These are phyloP conservation scores for Sugiyamaella pinicola DNA, from an alignment of 1,139 yeast species.

Conservation along the genomic window DNA sequence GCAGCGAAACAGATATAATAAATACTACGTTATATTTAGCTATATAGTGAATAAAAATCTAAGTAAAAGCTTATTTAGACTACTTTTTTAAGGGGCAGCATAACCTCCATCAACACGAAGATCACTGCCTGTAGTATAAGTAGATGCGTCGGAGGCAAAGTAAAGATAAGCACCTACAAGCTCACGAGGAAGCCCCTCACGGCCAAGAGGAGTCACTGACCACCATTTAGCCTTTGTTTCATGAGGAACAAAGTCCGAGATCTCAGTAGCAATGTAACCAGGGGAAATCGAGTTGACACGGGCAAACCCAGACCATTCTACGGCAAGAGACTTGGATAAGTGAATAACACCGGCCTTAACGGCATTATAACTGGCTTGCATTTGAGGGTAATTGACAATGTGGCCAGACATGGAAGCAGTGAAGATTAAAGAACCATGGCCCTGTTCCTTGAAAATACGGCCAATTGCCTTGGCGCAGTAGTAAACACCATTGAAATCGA, in stretches of 20 bases:
- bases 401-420: slow-evolving; percentile 93
- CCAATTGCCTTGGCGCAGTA: slow-evolving; percentile 76
- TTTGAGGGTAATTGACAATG: slow-evolving; percentile 84
- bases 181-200: slow-evolving; percentile 78
- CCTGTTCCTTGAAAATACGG: slow-evolving; percentile 67
- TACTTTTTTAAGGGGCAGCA: slow-evolving; percentile 36
- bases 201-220: slow-evolving; percentile 76
- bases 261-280: slow-evolving; percentile 78
- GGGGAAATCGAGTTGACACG: slow-evolving; percentile 86
- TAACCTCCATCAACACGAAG: slow-evolving; percentile 87
- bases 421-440: slow-evolving; percentile 72
- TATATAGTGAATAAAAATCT: too few relatives aligned
- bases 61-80: too few relatives aligned
- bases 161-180: slow-evolving; percentile 85
- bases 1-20: background rate
- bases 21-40: background rate
- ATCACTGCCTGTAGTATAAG: slow-evolving; percentile 83
- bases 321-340: slow-evolving; percentile 77
- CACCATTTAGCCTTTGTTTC: slow-evolving; percentile 64
- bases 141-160: slow-evolving; percentile 83
- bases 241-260: slow-evolving; percentile 59
- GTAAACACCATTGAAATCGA: slow-evolving; percentile 76
- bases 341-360: slow-evolving; percentile 88
- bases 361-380: slow-evolving; percentile 88
- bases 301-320: slow-evolving; percentile 89